These are phyloP conservation scores for Musa acuminata DNA, from an alignment of 176 grass and related monocot genomes.

Conservation along the genomic window DNA sequence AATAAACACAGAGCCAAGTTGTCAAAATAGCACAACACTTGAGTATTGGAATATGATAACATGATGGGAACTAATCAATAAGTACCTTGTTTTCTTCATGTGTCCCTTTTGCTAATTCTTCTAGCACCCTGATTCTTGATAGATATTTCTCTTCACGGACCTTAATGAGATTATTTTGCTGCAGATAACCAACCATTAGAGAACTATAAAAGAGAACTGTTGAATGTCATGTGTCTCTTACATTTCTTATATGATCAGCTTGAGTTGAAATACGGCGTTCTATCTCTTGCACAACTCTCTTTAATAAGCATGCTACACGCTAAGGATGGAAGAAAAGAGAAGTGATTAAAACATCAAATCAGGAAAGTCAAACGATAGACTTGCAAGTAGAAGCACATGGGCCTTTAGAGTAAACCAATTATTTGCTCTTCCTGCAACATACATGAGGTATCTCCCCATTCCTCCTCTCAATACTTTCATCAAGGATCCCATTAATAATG, in stretches of 20 bases:
- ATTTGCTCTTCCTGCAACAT: slow-evolving; percentile 48
- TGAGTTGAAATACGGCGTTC: slow-evolving; percentile 55
- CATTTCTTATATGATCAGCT: slow-evolving; percentile 67
- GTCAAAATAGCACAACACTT: neutral
- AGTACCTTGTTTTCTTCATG: slow-evolving; percentile 93
- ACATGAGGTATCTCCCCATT: slow-evolving; percentile 72
- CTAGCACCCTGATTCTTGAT: slow-evolving; percentile 69
- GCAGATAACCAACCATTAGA: slow-evolving; percentile 27
- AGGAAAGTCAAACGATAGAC: neutral
- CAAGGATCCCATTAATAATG: slow-evolving; percentile 54
- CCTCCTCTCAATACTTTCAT: slow-evolving; percentile 61
- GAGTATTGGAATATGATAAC: neutral
- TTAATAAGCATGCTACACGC: slow-evolving; percentile 50
- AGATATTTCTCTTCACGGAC: slow-evolving; percentile 64
- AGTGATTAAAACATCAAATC: slow-evolving; percentile 12
- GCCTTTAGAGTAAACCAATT: neutral
- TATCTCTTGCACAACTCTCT: slow-evolving; percentile 59
- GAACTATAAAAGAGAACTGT: neutral
- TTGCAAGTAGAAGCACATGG: no score
- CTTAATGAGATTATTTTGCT: slow-evolving; percentile 89
- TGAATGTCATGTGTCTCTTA: slow-evolving; percentile 17
- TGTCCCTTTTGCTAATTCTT: slow-evolving; percentile 73
- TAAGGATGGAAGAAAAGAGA: slow-evolving; percentile 13
- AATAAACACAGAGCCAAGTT: neutral
- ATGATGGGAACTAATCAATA: neutral